Percentiles rank a stretch among this genome's conserved stretches.
These are phyloP conservation scores for Tetrahymena borealis DNA, from an alignment of 73 alveolate genomes.

Conservation along the genomic window DNA sequence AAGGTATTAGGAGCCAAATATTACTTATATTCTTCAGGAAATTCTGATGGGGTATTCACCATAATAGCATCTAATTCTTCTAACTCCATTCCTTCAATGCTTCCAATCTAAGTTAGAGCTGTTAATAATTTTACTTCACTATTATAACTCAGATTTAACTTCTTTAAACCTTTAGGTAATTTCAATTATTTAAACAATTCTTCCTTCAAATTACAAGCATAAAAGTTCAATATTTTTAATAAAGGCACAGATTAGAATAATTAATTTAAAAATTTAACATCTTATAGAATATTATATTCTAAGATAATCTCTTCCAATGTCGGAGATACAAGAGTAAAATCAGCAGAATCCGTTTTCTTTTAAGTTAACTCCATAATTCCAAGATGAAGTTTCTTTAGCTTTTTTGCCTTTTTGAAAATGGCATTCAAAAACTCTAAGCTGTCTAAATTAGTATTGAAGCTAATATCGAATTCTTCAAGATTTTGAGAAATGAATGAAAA, in stretches of 20 bases:
- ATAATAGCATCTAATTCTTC: background rate
- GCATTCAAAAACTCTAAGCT: background rate
- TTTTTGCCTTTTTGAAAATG: background rate
- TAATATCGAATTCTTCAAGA: background rate
- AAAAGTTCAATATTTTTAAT: background rate
- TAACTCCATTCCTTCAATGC: background rate
- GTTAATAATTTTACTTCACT: background rate
- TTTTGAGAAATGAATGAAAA: background rate
- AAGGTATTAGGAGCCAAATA: background rate
- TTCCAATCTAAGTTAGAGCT: background rate
- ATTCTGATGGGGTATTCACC: background rate
- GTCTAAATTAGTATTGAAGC: background rate
- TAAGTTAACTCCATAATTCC: background rate
- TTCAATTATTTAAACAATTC: background rate
- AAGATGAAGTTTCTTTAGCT: background rate
- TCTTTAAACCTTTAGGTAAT: background rate
- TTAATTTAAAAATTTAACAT: background rate
- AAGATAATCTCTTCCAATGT: background rate
- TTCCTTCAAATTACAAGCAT: background rate
- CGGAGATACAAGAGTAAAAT: background rate
- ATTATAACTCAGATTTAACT: background rate
- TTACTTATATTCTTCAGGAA: background rate
- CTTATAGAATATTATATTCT: background rate
- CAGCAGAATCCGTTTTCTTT: background rate
- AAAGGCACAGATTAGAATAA: background rate